These are phyloP conservation scores for Tolypocladium cylindrosporum DNA, from an alignment of 2,329 filamentous ascomycete genomes.

Conservation along the genomic window DNA sequence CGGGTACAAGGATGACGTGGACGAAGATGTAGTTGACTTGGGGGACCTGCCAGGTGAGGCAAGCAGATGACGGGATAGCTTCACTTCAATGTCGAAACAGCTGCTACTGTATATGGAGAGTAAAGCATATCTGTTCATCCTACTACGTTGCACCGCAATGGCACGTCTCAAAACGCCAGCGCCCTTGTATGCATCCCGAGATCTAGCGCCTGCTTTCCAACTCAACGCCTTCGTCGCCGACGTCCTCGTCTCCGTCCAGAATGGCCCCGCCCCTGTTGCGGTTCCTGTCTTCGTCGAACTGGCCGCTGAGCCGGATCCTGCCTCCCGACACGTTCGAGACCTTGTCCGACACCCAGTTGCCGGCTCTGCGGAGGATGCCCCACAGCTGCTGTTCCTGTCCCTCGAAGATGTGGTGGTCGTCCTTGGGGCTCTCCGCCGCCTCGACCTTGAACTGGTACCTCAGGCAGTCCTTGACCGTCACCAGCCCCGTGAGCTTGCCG, in stretches of 20 bases:
- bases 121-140: background rate
- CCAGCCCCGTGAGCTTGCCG: slow-evolving; percentile 70
- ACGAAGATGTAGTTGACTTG: slow-evolving; percentile 25
- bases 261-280: slow-evolving; percentile 36
- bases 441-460: slow-evolving; percentile 98
- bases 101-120: background rate
- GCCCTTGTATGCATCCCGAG: background rate
- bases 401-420: slow-evolving; percentile 44
- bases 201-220: slow-evolving; percentile 25
- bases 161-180: background rate
- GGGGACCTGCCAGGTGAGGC: slow-evolving; percentile 14
- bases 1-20: slow-evolving; percentile 13
- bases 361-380: slow-evolving; percentile 41
- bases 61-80: background rate
- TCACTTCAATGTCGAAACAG: background rate
- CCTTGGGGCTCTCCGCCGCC: slow-evolving; percentile 63
- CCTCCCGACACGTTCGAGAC: slow-evolving; percentile 45
- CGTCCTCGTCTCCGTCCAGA: slow-evolving; percentile 31
- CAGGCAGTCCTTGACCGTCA: slow-evolving; percentile 94
- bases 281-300: slow-evolving; percentile 23
- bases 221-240: slow-evolving; percentile 31
- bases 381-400: slow-evolving; percentile 56
- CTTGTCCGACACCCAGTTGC: slow-evolving; percentile 48
- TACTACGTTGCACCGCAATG: background rate
- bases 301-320: slow-evolving; percentile 39